Conservation (phyloP, 306 rosid genomes). For the Lablab purpureus region DNA sequence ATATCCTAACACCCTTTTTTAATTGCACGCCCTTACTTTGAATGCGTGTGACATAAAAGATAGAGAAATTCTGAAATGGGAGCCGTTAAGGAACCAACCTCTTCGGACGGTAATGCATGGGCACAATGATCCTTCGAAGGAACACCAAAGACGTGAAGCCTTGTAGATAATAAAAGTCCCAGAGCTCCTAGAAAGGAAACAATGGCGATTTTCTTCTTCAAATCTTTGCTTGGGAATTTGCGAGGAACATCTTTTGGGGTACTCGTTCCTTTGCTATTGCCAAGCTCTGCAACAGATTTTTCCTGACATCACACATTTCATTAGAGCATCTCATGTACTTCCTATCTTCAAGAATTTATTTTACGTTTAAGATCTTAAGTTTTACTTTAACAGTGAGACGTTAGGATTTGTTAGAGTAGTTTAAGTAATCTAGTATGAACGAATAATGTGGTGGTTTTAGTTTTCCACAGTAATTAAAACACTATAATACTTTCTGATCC, state of each 20-base stretch:
- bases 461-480: too few relatives aligned
- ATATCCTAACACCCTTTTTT: too few relatives aligned
- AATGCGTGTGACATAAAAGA: neutral
- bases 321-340: neutral
- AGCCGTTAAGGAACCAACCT: slow-evolving; percentile 50
- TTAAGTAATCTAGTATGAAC: too few relatives aligned
- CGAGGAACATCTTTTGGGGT: slow-evolving; percentile 45
- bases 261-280: slow-evolving; percentile 47
- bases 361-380: too few relatives aligned
- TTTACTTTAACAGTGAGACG: too few relatives aligned
- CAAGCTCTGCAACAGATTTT: slow-evolving; percentile 48
- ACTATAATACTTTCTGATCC: too few relatives aligned
- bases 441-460: too few relatives aligned
- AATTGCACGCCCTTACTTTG: too few relatives aligned
- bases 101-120: slow-evolving; percentile 73
- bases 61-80: slow-evolving; percentile 3
- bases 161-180: slow-evolving; percentile 65
- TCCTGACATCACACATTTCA: slow-evolving; percentile 48
- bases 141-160: slow-evolving; percentile 80
- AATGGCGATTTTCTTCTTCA: slow-evolving; percentile 68
- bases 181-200: slow-evolving; percentile 73
- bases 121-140: slow-evolving; percentile 78
- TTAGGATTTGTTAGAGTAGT: too few relatives aligned
- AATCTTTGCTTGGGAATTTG: slow-evolving; percentile 61
- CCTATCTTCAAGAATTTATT: too few relatives aligned